These are phyloP conservation scores for Singerocomus inundabilis DNA, from an alignment of 1,284 basidiomycete species.

Conservation along the genomic window DNA sequence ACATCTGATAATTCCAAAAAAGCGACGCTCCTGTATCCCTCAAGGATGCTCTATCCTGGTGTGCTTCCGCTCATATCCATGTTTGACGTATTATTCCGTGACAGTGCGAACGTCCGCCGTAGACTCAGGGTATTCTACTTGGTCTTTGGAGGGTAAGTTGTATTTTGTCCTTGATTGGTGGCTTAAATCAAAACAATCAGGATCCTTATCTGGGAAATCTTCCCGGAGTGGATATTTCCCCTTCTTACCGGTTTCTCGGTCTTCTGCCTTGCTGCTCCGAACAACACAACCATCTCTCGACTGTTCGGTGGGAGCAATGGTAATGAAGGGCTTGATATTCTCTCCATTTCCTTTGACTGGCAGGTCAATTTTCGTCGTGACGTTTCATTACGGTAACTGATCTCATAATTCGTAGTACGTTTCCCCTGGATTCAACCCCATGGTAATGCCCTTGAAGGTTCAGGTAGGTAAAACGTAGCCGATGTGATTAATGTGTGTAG, in stretches of 20 bases:
- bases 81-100: conserved; percentile 55
- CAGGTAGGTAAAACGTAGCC: conserved; percentile 26
- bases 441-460: conserved; percentile 45
- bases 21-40: conserved; percentile 59
- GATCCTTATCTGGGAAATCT: conserved; percentile 52
- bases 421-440: conserved; percentile 39
- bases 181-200: conserved; percentile 17
- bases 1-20: conserved; percentile 16
- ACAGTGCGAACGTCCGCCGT: conserved; percentile 43
- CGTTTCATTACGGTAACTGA: background rate
- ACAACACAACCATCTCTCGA: conserved; percentile 46
- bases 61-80: conserved; percentile 56
- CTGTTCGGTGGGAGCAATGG: conserved; percentile 62
- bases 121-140: conserved; percentile 50
- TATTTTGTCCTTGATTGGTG: background rate
- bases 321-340: conserved; percentile 54
- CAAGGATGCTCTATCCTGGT: conserved; percentile 59
- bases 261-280: conserved; percentile 57
- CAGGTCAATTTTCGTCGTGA: conserved; percentile 25
- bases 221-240: conserved; percentile 53
- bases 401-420: conserved; percentile 40
- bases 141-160: conserved; percentile 40
- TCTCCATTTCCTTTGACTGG: conserved; percentile 60
- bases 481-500: accelerated
- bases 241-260: conserved; percentile 51